A percentile compares a stretch with the other conserved stretches of the same genome.
These are phyloP conservation scores for Aspergillus sclerotialis DNA, from an alignment of 2,329 filamentous ascomycete genomes.

Conservation along the genomic window DNA sequence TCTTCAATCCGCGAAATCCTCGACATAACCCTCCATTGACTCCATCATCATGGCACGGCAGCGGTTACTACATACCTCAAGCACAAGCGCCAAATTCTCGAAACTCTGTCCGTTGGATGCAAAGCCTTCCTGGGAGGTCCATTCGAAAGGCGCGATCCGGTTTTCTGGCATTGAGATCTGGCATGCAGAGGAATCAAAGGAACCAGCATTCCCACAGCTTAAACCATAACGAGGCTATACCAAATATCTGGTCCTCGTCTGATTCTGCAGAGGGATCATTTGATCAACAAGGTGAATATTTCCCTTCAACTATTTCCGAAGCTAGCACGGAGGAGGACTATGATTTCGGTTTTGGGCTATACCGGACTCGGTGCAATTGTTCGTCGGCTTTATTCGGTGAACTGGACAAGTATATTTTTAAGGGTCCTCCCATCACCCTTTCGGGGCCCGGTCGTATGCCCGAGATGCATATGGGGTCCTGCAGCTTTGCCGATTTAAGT, in stretches of 20 bases:
- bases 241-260: constrained; percentile 8
- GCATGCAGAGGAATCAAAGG: constrained; percentile 17
- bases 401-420: constrained; percentile 4
- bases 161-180: constrained; percentile 20
- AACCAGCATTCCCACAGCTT: constrained; percentile 6
- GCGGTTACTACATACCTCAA: constrained; percentile 7
- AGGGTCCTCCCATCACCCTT: constrained; percentile 3
- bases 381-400: constrained; percentile 6
- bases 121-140: constrained; percentile 20
- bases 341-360: constrained; percentile 20
- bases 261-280: constrained; percentile 15
- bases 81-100: constrained; percentile 8
- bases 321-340: constrained; percentile 22
- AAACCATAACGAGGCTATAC: constrained; percentile 1
- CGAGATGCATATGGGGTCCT: constrained; percentile 1
- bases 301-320: constrained; percentile 18
- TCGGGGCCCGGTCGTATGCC: constrained; percentile 1
- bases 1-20: constrained; percentile 30
- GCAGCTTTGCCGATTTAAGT: neutral
- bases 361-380: constrained; percentile 16
- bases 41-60: constrained; percentile 6
- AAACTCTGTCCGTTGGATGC: constrained; percentile 18
- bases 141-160: constrained; percentile 26
- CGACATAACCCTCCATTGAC: constrained; percentile 24
- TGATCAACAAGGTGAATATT: constrained; percentile 7